Evolutionary conservation across 306 rosid species (phyloP).

Genomic region (Begonia loranthoides): DNA sequence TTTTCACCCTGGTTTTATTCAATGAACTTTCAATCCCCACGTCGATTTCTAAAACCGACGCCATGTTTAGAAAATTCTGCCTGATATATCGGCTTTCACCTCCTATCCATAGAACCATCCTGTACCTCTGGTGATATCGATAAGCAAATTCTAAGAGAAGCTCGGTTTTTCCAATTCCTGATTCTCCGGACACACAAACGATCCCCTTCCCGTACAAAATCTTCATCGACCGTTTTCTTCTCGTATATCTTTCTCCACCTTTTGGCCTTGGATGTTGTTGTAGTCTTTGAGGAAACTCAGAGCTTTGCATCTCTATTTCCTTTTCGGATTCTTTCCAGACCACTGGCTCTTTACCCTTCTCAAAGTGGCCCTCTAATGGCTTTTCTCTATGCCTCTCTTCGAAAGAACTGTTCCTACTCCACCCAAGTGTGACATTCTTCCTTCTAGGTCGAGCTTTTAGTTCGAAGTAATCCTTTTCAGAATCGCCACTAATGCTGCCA

Average conservation of each 20-base stretch:
- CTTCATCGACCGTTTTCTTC: conserved; percentile 46
- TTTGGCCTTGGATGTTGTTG: conserved; percentile 36
- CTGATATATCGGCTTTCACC: conserved; percentile 73
- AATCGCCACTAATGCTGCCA: conserved; percentile 62
- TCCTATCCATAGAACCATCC: conserved; percentile 78
- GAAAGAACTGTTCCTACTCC: conserved; percentile 39
- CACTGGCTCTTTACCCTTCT: conserved; percentile 68
- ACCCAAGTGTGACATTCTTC: conserved; percentile 49
- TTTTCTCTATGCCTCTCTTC: conserved; percentile 50
- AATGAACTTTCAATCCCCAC: conserved; percentile 62
- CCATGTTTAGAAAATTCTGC: conserved; percentile 68
- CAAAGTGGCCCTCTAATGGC: conserved; percentile 18
- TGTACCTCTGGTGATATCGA: conserved; percentile 79
- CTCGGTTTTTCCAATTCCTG: conserved; percentile 88
- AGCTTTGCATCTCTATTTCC: conserved; percentile 70
- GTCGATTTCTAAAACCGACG: conserved; percentile 66
- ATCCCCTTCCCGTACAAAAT: conserved; percentile 72
- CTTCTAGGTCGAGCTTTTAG: conserved; percentile 63
- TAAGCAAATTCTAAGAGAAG: conserved; percentile 82
- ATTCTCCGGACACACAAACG: conserved; percentile 71
- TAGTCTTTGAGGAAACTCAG: conserved; percentile 36
- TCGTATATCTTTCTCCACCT: conserved; percentile 33
- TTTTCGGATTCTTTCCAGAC: conserved; percentile 83
- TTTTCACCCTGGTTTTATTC: conserved; percentile 41
- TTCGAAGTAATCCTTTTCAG: conserved; percentile 64